These are phyloP conservation scores for Kazachstania viticola DNA, from an alignment of 805 yeast species.

Conservation along the genomic window DNA sequence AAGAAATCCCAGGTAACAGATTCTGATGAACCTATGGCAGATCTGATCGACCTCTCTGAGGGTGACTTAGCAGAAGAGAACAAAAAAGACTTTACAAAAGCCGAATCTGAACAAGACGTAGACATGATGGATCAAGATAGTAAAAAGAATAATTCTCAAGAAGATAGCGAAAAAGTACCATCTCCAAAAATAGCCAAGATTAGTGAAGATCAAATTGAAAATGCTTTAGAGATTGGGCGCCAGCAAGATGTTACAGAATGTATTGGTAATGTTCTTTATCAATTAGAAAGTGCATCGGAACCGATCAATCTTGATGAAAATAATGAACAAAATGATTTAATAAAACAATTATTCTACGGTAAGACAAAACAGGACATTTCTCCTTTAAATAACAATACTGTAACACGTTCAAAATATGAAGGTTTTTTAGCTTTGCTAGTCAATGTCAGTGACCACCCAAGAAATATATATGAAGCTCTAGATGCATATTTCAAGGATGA, in stretches of 20 bases:
- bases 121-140: background rate
- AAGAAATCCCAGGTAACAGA: too few species aligned
- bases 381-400: slow-evolving; percentile 31
- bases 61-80: background rate
- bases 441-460: slow-evolving; percentile 80
- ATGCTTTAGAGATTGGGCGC: slow-evolving; percentile 69
- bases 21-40: background rate
- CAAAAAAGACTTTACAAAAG: slow-evolving; percentile 1
- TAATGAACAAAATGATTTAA: slow-evolving; percentile 71
- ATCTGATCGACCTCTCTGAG: background rate
- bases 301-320: slow-evolving; percentile 58
- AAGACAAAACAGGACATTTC: slow-evolving; percentile 66
- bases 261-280: slow-evolving; percentile 85
- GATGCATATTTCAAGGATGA: slow-evolving; percentile 73
- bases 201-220: slow-evolving; percentile 53
- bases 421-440: slow-evolving; percentile 73
- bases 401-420: slow-evolving; percentile 47
- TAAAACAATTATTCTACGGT: slow-evolving; percentile 77
- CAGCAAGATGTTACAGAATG: slow-evolving; percentile 98
- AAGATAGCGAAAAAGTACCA: slow-evolving; percentile 6
- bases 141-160: background rate
- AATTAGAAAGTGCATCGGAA: slow-evolving; percentile 75
- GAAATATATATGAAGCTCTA: slow-evolving; percentile 79
- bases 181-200: slow-evolving; percentile 25
- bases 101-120: slow-evolving; percentile 1